Evolutionary conservation across 768 basidiomycete species (phyloP).

Genomic region (Chlorophyllum brunneum): DNA sequence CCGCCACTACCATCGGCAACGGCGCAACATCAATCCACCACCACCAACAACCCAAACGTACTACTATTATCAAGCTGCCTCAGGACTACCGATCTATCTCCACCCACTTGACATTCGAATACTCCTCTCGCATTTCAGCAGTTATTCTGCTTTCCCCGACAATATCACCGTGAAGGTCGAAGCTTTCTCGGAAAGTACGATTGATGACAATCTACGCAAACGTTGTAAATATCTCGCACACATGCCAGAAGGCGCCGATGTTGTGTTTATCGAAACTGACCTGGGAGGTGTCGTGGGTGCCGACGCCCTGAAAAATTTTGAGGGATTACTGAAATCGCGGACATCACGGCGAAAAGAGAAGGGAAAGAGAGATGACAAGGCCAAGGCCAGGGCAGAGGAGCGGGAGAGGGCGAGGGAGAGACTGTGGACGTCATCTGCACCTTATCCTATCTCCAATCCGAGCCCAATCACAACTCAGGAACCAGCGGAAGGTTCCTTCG

Average conservation of each 20-base stretch:
- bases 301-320: constrained; percentile 79
- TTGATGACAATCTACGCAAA: constrained; percentile 91
- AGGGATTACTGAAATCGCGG: constrained; percentile 75
- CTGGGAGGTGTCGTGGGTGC: constrained; percentile 71
- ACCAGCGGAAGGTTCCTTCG: constrained; percentile 20
- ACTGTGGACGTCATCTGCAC: constrained; percentile 17
- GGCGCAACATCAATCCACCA: constrained; percentile 81
- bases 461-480: constrained; percentile 21
- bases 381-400: constrained; percentile 74
- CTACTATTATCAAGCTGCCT: constrained; percentile 93
- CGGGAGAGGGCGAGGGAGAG: constrained; percentile 59
- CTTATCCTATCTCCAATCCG: constrained; percentile 14
- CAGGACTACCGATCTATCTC: constrained; percentile 87
- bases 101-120: constrained; percentile 96
- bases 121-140: constrained; percentile 76
- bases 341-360: constrained; percentile 75
- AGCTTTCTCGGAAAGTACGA: constrained; percentile 66
- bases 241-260: constrained; percentile 87
- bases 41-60: constrained; percentile 88
- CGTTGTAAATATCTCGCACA: constrained; percentile 95
- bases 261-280: constrained; percentile 91
- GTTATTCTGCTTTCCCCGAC: constrained; percentile 82
- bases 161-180: constrained; percentile 79
- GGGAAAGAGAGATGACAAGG: constrained; percentile 82
- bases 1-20: constrained; percentile 50